A percentile compares a stretch with the other conserved stretches of the same genome.
phyloP scores from a whole-genome alignment of 805 yeast genomes.

The Deakozyma indianensis region DNA sequence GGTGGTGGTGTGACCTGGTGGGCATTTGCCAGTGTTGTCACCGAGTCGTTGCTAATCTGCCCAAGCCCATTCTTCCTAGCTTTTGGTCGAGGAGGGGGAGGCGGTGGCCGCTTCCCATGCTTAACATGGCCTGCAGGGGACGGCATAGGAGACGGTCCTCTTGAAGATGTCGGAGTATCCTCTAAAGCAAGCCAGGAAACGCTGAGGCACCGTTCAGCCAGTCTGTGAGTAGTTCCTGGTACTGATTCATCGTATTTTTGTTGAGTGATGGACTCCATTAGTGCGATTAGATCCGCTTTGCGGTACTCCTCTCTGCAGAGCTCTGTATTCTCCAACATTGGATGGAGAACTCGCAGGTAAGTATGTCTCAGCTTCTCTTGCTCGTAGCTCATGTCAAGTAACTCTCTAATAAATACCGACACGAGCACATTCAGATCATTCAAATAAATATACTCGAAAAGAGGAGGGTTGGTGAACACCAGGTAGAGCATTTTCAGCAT shows the following conservation, averaged over 20 bases:
- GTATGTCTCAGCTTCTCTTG: slow-evolving; percentile 49
- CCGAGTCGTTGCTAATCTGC: neutral
- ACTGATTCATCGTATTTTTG: neutral
- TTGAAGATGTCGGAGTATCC: neutral
- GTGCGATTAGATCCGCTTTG: neutral
- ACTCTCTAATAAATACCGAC: slow-evolving; percentile 70
- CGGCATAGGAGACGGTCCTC: neutral
- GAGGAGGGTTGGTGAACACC: slow-evolving; percentile 50
- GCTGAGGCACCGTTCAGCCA: neutral
- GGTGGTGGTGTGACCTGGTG: neutral
- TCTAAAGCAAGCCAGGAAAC: neutral
- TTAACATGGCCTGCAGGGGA: neutral
- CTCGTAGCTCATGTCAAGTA: slow-evolving; percentile 45
- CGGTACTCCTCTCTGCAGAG: slow-evolving; percentile 37
- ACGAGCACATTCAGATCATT: slow-evolving; percentile 76
- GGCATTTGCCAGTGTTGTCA: neutral
- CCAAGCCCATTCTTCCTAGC: neutral
- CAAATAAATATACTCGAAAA: slow-evolving; percentile 57
- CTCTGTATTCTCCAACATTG: slow-evolving; percentile 54
- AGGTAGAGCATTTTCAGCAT: slow-evolving; percentile 66
- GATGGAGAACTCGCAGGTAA: slow-evolving; percentile 60
- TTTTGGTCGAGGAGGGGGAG: neutral
- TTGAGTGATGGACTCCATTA: neutral
- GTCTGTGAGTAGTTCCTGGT: slow-evolving; percentile 1
- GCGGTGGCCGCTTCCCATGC: slow-evolving; percentile 1